Evolutionary conservation across 148 eudicot species (phyloP), one percentile per base, ranked within the genome.

Genomic region (Agrostemma githago): DNA sequence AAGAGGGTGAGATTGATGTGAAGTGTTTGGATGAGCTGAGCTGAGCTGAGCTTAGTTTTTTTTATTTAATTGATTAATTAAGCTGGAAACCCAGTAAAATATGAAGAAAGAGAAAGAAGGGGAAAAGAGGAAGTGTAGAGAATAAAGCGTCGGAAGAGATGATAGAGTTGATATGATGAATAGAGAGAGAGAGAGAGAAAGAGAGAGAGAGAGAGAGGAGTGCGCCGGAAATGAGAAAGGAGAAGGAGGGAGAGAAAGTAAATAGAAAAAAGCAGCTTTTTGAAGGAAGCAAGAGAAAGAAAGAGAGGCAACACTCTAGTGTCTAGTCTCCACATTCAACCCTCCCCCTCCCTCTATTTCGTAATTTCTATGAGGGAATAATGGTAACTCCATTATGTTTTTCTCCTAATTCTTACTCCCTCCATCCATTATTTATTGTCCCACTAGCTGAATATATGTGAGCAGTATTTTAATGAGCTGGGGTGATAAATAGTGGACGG

Each of bases 251-350:
- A n/a, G 34, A 26, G 34, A 26, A 26, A 41, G 59, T 58, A 54
- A 68, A 56, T 41, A n/a, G 39, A 44, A 79, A 76, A 76, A 80
- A 67, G 70, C 71, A 72, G 79, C 74, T 78, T 82, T 75, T 79
- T 71, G 57, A 85, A 76, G 77, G 65, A 66, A 75, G 43, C 3
- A 1, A 34, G 42, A 38, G 41, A 64, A 2, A n/a, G 64, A 3
- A 20, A 9, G 5, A n/a, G 44, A 38, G 42, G 76, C 76, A 81
- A 82, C n/a, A n/a, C n/a, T n/a, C n/a, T n/a, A n/a, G n/a, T n/a
- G n/a, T n/a, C n/a, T n/a, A n/a, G n/a, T n/a, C 90, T 87, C 85
- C 90, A 89, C 87, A 87, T 72, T 71, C 77, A 77, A 79, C 78
- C 70, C 71, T 43, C 74, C 76, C 75, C 63, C 82, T 69, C 26